Base-by-base conservation (phyloP, 2,329 filamentous ascomycete species). In the Verticillium klebahnii region DNA sequence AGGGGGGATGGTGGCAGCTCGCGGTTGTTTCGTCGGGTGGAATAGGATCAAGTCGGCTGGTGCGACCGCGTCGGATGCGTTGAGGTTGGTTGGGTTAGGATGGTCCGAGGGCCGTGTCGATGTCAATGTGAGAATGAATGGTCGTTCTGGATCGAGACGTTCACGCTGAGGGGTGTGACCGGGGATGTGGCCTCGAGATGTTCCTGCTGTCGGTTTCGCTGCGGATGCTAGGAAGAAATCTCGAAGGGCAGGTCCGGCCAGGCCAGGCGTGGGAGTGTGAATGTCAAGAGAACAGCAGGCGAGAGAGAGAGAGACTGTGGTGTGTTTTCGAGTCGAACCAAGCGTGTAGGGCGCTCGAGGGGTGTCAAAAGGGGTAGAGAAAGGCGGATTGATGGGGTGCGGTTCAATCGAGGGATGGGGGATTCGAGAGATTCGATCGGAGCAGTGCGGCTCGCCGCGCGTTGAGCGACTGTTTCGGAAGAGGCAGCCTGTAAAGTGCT, bases 1-100 rank as follows among this genome's bases (percentile, higher is more conserved):
- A 23, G 25, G 29, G 29, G 19, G 12, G 19, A 7, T 32, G 58
- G 23, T 34, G 14, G 19, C 19, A 39, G 15, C 17, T 59, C 25
- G 39, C 9, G 40, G 19, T 36, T 36, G 25, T 34, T 12, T 8
- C 9, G 11, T 32, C 55, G 29, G 55, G 25, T 12, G 8, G 55
- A 9, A 19, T 19, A n/a, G 60, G 37, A 14, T 50, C 23, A 39
- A 29, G 59, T 59, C 59, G 50, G 58, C 63, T 52, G 57, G 55
- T 64, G 60, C 40, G 40, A 50, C 40, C 23, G 40, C 40, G 40
- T 50, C 40, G 40, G 40, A 23, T 50, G 40, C 40, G 19, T 50
- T 50, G 9, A 14, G 14, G 40, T 9, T n/a, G 40, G 9, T n/a
- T 19, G 23, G n/a, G 40, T 25, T 50, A n/a, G 19, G 40, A 23